Conservation (phyloP, 257 asterid species). For the Solanum chilense region DNA sequence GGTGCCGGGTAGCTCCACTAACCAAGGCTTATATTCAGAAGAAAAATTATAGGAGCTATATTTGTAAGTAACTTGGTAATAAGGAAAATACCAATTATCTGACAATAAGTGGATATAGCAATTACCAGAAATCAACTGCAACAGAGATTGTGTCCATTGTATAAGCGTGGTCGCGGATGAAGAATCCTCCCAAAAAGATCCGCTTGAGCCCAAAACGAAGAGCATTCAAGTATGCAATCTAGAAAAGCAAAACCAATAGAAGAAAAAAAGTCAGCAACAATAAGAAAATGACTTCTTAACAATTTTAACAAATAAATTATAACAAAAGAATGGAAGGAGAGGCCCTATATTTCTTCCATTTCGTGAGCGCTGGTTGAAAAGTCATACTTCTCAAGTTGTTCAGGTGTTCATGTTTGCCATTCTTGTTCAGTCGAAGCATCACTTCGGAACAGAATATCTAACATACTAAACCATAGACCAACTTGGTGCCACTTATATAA, state of each 20-base stretch:
- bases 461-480: neutral
- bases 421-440: neutral
- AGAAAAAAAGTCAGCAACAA: neutral
- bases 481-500: neutral
- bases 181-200: slow-evolving; percentile 88
- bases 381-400: neutral
- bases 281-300: neutral
- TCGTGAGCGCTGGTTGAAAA: neutral
- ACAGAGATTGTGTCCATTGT: slow-evolving; percentile 97
- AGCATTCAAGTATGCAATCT: slow-evolving; percentile 92
- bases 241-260: neutral
- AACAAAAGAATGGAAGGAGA: neutral
- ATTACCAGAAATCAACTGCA: slow-evolving; percentile 87
- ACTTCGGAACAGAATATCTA: neutral
- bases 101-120: neutral
- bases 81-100: neutral
- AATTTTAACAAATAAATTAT: neutral
- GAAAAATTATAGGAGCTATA: neutral
- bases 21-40: neutral
- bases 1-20: neutral
- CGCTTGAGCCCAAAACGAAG: slow-evolving; percentile 71
- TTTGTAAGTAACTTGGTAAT: neutral
- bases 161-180: slow-evolving; percentile 77
- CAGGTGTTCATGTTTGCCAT: neutral
- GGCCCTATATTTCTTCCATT: neutral